Base-by-base conservation (phyloP, 2,329 filamentous ascomycete species). In the Pestalotiopsis sp. region DNA sequence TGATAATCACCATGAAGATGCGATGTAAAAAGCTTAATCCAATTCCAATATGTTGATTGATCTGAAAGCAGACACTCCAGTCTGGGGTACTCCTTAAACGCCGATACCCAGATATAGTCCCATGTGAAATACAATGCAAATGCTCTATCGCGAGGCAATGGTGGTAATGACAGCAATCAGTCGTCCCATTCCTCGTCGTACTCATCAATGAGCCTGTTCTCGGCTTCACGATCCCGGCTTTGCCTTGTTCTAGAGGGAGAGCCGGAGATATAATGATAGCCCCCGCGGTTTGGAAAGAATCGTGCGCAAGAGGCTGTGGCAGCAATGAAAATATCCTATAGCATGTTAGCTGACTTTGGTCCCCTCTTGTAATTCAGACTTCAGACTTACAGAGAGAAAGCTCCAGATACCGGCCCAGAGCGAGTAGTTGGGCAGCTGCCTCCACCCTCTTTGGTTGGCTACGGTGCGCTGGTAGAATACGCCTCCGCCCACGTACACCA, bases 161-260 rank as follows among this genome's bases (percentile, higher is more conserved):
- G 17, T 52, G 45, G 20, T n/a, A 20, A 52, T 52, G 45, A 11
- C 17, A n/a, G 45, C 45, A 52, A 52, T 80, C 75, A 91, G 72
- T 97, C 95, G 74, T 98, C 95, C 95, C 95, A 98, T 78, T 98
- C 95, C 80, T 98, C 95, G 76, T 98, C 96, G 69, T 98, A 85
- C 80, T 98, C 94, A 79, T 98, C 95, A 79, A 99, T 98, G 74
- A 98, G 82, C 71, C 94, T 85, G 80, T 98, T 98, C 82, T 98
- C 96, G 67, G 94, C 95, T 69, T 98, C 95, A 68, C 85, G 79
- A 75, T 84, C 84, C 73, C 85, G 78, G 70, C 82, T 80, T 60
- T 73, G 74, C 56, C 76, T 59, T 17, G 68, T 68, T 68, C 83
- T 80, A 52, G 85, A 85, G 12, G 86, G 83, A 62, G 86, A 88